Percentiles rank a stretch among this genome's conserved stretches.
Conservation (phyloP, 805 yeast genomes). For the Aciculoconidium aculeatum region DNA sequence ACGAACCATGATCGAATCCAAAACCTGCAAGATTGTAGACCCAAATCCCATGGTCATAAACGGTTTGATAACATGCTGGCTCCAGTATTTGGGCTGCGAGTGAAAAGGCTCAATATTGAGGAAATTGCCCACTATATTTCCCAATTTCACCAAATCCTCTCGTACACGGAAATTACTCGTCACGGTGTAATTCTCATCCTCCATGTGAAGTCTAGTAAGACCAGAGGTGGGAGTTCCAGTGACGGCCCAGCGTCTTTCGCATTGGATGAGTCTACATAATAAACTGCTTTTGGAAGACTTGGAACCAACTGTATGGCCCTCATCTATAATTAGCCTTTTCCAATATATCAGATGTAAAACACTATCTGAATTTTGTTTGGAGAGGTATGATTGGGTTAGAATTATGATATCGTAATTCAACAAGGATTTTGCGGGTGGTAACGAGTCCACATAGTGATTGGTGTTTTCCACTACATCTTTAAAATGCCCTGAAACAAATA, state of each 20-base stretch:
- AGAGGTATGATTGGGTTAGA: constrained; percentile 42
- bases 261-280: constrained; percentile 42
- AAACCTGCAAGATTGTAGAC: constrained; percentile 38
- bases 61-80: constrained; percentile 40
- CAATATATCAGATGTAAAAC: constrained; percentile 45
- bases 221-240: constrained; percentile 78
- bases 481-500: constrained; percentile 29
- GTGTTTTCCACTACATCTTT: too few species aligned
- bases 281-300: constrained; percentile 44
- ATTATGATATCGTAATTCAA: constrained; percentile 48
- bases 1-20: constrained; percentile 48
- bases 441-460: too few species aligned
- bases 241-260: constrained; percentile 68
- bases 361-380: constrained; percentile 30
- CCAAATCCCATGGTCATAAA: constrained; percentile 36
- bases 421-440: constrained; percentile 25
- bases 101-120: constrained; percentile 56
- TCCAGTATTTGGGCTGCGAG: constrained; percentile 44
- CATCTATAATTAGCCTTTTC: constrained; percentile 71
- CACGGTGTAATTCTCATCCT: constrained; percentile 39
- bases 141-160: constrained; percentile 50
- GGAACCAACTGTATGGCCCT: constrained; percentile 62
- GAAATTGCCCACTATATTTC: constrained; percentile 46
- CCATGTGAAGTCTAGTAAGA: constrained; percentile 50
- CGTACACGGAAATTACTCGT: constrained; percentile 45